These are phyloP conservation scores for Leishmania tropica DNA, from an alignment of 208 protist species.

Conservation along the genomic window DNA sequence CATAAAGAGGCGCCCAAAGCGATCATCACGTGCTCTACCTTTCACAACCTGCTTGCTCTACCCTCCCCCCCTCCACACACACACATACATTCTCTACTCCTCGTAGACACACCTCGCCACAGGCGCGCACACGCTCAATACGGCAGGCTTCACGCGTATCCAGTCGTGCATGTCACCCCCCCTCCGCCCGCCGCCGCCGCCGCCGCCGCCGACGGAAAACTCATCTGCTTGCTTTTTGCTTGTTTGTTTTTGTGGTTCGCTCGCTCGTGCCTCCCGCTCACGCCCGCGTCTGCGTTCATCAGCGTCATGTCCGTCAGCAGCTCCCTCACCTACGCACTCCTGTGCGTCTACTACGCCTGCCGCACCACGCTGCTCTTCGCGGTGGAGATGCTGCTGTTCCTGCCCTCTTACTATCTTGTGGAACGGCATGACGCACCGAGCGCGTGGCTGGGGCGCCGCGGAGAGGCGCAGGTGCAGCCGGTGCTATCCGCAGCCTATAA, in stretches of 20 bases:
- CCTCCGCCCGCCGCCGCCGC: too few species aligned
- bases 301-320: constrained; percentile 6
- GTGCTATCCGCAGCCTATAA: constrained; percentile 22
- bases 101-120: too few species aligned
- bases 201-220: too few species aligned
- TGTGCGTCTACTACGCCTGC: constrained; percentile 26
- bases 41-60: too few species aligned
- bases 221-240: not conserved
- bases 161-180: too few species aligned
- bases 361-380: constrained; percentile 16
- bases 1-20: too few species aligned
- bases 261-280: too few species aligned
- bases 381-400: constrained; percentile 24
- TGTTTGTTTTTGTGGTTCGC: not conserved
- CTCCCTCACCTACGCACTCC: constrained; percentile 12
- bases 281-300: not conserved
- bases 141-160: too few species aligned
- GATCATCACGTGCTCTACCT: too few species aligned
- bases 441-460: constrained; percentile 22
- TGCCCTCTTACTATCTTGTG: constrained; percentile 22
- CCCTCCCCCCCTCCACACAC: too few species aligned
- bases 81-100: too few species aligned
- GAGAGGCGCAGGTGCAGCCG: constrained; percentile 31
- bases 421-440: constrained; percentile 28
- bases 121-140: too few species aligned